phyloP scores from a whole-genome alignment of 140 eudicot species.

The Cichorium intybus region DNA sequence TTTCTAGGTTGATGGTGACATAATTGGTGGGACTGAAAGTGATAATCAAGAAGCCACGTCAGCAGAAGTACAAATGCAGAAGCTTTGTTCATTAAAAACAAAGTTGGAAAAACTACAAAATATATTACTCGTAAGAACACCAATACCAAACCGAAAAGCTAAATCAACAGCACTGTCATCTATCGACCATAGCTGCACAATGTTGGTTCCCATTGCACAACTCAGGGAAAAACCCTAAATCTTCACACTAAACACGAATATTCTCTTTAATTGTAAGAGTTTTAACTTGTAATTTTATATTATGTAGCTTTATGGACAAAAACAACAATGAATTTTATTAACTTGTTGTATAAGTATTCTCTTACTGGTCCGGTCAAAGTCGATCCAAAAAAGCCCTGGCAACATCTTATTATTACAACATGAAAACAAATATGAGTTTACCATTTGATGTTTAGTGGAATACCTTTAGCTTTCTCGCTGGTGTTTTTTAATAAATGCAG shows the following conservation, averaged over 20 bases:
- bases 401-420: too few species aligned
- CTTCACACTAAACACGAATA: conserved; percentile 2
- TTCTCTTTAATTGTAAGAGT: conserved; percentile 15
- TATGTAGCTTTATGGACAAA: conserved; percentile 8
- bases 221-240: conserved; percentile 67
- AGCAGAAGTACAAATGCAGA: conserved; percentile 62
- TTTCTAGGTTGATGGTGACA: conserved; percentile 31
- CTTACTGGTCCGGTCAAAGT: too few species aligned
- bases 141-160: conserved; percentile 44
- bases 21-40: background rate
- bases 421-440: too few species aligned
- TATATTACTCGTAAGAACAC: conserved; percentile 45
- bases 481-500: too few species aligned
- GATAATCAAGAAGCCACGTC: conserved; percentile 15
- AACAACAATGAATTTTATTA: conserved; percentile 15
- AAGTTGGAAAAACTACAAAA: conserved; percentile 53
- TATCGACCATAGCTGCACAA: conserved; percentile 21
- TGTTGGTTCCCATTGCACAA: conserved; percentile 73
- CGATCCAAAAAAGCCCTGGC: too few species aligned
- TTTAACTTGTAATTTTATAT: conserved; percentile 1
- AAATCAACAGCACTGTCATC: conserved; percentile 18
- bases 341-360: background rate
- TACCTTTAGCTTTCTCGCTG: too few species aligned
- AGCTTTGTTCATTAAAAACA: conserved; percentile 53
- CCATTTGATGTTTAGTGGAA: too few species aligned